Conservation (phyloP, 2,329 filamentous ascomycete genomes). For the Ceratocystis colombiana region DNA sequence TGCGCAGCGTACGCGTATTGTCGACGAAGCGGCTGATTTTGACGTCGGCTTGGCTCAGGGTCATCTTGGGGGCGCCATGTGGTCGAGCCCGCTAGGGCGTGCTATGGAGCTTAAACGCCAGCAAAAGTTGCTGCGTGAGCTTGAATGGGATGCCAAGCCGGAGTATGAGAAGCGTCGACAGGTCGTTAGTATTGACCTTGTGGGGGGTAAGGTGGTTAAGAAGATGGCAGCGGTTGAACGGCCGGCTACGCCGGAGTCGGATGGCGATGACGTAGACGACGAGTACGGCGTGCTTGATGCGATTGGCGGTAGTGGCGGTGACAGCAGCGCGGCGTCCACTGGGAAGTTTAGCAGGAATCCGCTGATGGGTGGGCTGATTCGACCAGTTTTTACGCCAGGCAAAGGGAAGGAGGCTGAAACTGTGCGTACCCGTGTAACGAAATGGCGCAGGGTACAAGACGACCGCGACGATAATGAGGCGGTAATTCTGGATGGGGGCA, state of each 20-base stretch:
- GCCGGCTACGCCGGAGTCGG: constrained; percentile 44
- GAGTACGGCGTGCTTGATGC: constrained; percentile 27
- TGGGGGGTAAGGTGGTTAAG: constrained; percentile 64
- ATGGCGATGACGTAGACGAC: constrained; percentile 33
- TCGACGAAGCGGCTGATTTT: constrained; percentile 68
- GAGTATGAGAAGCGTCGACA: constrained; percentile 84
- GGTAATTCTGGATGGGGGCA: constrained; percentile 49
- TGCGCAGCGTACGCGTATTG: constrained; percentile 68
- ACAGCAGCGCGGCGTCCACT: constrained; percentile 31
- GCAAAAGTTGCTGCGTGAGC: constrained; percentile 70
- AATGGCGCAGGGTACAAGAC: constrained; percentile 53
- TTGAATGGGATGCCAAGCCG: constrained; percentile 74
- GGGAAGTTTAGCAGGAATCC: constrained; percentile 62
- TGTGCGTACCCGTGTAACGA: constrained; percentile 32
- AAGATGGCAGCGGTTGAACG: constrained; percentile 56
- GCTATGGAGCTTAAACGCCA: constrained; percentile 76
- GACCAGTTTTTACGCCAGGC: constrained; percentile 45
- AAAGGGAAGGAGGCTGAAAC: constrained; percentile 42
- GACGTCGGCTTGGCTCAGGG: constrained; percentile 41
- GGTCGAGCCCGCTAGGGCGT: constrained; percentile 73
- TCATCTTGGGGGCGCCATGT: constrained; percentile 52
- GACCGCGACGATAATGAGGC: constrained; percentile 49
- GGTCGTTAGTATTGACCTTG: constrained; percentile 75
- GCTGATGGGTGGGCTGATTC: constrained; percentile 53
- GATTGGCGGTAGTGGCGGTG: constrained; percentile 21